phyloP scores from a whole-genome alignment of 306 rosid genomes.

The Prinsepia uniflora region DNA sequence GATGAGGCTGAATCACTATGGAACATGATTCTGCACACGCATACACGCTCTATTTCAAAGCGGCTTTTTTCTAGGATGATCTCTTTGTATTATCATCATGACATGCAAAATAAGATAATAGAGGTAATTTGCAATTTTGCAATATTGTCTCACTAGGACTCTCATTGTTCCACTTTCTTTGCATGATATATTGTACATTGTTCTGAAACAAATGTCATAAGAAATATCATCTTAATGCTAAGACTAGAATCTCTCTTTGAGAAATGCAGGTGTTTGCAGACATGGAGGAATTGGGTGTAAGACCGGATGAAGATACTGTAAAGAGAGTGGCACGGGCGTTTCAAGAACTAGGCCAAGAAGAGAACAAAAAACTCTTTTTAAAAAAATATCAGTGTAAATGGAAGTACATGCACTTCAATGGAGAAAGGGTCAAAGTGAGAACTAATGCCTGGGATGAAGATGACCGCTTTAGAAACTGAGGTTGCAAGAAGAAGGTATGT shows the following conservation, averaged over 20 bases:
- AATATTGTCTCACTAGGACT: conserved; percentile 6
- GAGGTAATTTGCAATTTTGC: conserved; percentile 47
- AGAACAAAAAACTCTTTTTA: conserved; percentile 48
- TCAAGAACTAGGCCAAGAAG: conserved; percentile 57
- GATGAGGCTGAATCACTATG: conserved; percentile 94
- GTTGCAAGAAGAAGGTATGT: conserved; percentile 8
- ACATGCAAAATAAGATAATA: conserved; percentile 52
- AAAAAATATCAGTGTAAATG: conserved; percentile 66
- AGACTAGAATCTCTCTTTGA: conserved; percentile 7
- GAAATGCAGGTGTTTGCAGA: conserved; percentile 75
- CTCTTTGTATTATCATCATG: conserved; percentile 71
- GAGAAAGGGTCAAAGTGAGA: conserved; percentile 75
- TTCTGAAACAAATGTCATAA: neutral
- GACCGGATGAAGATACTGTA: conserved; percentile 85
- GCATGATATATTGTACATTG: neutral
- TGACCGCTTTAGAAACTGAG: conserved; percentile 28
- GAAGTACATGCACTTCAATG: conserved; percentile 81
- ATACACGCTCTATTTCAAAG: conserved; percentile 73
- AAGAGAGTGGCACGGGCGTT: conserved; percentile 63
- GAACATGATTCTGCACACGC: conserved; percentile 83
- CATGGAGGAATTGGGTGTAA: conserved; percentile 79
- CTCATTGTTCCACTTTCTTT: conserved; percentile 1
- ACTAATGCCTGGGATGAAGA: conserved; percentile 40
- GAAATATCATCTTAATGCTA: neutral
- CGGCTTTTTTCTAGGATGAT: conserved; percentile 82